These are phyloP conservation scores for Ustilago shanxiensis DNA, from an alignment of 1,284 basidiomycete genomes.

Conservation along the genomic window DNA sequence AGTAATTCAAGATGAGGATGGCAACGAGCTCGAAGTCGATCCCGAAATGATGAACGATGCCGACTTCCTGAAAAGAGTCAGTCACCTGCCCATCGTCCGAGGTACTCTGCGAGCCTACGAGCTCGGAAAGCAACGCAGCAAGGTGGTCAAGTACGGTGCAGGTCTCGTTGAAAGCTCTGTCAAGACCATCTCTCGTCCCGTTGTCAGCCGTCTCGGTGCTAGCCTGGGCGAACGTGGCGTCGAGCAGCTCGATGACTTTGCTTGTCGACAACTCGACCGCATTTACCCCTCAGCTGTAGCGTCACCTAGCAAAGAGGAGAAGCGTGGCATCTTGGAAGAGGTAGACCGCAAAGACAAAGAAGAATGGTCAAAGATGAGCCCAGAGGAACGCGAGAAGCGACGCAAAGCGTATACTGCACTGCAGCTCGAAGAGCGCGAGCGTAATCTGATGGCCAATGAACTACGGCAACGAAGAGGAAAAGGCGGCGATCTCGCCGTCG, in stretches of 20 bases:
- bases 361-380: conserved; percentile 58
- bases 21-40: conserved; percentile 60
- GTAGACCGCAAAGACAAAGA: conserved; percentile 54
- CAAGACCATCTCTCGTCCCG: conserved; percentile 84
- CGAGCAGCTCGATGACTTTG: conserved; percentile 86
- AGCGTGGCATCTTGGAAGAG: conserved; percentile 52
- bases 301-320: conserved; percentile 57
- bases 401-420: conserved; percentile 55
- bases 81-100: conserved; percentile 75
- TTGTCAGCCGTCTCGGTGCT: conserved; percentile 78
- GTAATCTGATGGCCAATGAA: conserved; percentile 56
- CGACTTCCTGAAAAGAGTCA: conserved; percentile 59
- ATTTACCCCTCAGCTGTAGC: conserved; percentile 64
- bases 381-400: conserved; percentile 59
- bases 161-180: conserved; percentile 88
- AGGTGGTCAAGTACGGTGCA: conserved; percentile 88
- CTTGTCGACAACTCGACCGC: conserved; percentile 84
- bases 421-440: conserved; percentile 59
- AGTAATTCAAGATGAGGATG: conserved; percentile 60
- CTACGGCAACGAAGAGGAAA: conserved; percentile 53
- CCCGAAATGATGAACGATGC: conserved; percentile 62
- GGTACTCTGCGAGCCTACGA: conserved; percentile 81
- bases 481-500: conserved; percentile 29
- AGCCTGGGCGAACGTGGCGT: conserved; percentile 73
- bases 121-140: conserved; percentile 80